A percentile compares a stretch with the other conserved stretches of the same genome.
Conservation (phyloP, 805 yeast species). For the Clavispora santaluciae region DNA sequence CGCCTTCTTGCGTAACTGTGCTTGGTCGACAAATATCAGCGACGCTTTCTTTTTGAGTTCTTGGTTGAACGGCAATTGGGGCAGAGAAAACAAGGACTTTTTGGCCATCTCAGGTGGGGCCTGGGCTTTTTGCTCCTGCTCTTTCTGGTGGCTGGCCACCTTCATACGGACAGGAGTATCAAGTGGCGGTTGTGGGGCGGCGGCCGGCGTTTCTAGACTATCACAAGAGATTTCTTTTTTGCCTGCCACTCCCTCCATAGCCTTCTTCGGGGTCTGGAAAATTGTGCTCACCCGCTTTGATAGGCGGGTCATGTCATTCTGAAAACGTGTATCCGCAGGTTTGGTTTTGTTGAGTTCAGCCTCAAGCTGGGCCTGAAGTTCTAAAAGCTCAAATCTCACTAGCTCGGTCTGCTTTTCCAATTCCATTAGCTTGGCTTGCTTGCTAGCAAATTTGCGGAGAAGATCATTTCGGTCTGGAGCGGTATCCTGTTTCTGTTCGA, state of each 20-base stretch:
- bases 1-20: slow-evolving; percentile 3
- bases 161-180: too few relatives aligned
- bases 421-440: slow-evolving; percentile 51
- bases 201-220: too few relatives aligned
- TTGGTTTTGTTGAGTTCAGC: slow-evolving; percentile 8
- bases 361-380: slow-evolving; percentile 19
- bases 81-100: neutral
- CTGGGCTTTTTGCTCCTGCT: neutral
- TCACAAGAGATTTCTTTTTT: too few relatives aligned
- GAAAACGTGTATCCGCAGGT: slow-evolving; percentile 3
- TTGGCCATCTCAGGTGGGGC: neutral
- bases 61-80: neutral
- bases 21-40: neutral
- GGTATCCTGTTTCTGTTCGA: neutral
- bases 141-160: too few relatives aligned
- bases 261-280: slow-evolving; percentile 5
- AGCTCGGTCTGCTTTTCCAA: slow-evolving; percentile 36
- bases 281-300: slow-evolving; percentile 11
- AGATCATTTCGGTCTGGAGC: slow-evolving; percentile 8
- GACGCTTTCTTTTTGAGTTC: neutral
- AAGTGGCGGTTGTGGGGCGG: too few relatives aligned
- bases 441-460: slow-evolving; percentile 37
- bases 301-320: slow-evolving; percentile 4
- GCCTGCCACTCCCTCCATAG: neutral
- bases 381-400: slow-evolving; percentile 32